These are phyloP conservation scores for Hanseniaspora occidentalis DNA, from an alignment of 805 yeast genomes.

Conservation along the genomic window DNA sequence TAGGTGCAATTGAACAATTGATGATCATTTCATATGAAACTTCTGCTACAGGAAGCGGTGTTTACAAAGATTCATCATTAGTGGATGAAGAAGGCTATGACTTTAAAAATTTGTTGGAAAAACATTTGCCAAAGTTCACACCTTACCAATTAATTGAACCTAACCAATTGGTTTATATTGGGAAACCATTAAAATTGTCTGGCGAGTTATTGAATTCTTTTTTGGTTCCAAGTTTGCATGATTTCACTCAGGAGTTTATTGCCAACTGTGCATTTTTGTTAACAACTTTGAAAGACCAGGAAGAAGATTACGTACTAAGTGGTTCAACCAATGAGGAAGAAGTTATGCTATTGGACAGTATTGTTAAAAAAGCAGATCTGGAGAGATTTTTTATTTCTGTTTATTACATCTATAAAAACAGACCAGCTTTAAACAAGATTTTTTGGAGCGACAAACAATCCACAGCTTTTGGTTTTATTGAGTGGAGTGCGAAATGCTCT, in stretches of 20 bases:
- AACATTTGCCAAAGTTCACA: conserved; percentile 44
- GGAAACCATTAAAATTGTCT: conserved; percentile 11
- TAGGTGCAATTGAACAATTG: conserved; percentile 62
- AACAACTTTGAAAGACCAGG: conserved; percentile 56
- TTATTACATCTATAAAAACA: conserved; percentile 50
- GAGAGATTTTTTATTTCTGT: conserved; percentile 77
- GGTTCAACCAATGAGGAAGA: conserved; percentile 24
- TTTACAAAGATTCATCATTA: conserved; percentile 27
- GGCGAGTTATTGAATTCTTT: conserved; percentile 16
- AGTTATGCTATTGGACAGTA: conserved; percentile 37
- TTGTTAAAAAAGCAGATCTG: conserved; percentile 66
- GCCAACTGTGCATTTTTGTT: conserved; percentile 53
- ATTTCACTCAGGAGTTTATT: conserved; percentile 43
- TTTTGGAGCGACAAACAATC: conserved; percentile 64
- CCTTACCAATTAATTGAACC: conserved; percentile 32
- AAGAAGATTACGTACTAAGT: conserved; percentile 58
- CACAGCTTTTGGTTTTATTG: conserved; percentile 64
- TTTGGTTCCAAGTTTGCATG: conserved; percentile 33
- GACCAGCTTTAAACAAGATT: conserved; percentile 42
- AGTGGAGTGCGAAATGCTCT: conserved; percentile 78
- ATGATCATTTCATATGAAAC: conserved; percentile 52
- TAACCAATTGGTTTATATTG: neutral
- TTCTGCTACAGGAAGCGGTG: conserved; percentile 17
- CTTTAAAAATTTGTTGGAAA: conserved; percentile 52
- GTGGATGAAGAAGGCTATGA: conserved; percentile 40